A percentile compares a stretch with the other conserved stretches of the same genome.
These are phyloP conservation scores for Zasmidium cellare DNA, from an alignment of 2,329 filamentous ascomycete genomes.

Conservation along the genomic window DNA sequence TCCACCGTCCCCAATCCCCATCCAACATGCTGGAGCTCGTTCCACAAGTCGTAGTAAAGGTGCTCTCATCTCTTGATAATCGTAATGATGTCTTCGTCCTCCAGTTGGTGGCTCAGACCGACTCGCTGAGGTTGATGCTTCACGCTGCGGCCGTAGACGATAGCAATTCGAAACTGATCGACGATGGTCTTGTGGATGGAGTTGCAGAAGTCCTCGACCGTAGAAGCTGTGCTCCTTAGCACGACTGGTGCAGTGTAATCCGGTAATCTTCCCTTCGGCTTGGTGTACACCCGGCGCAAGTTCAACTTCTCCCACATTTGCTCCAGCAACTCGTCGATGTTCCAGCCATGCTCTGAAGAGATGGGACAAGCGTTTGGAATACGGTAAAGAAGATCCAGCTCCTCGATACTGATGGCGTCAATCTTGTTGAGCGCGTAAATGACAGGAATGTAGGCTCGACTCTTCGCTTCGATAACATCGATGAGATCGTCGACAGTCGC, in stretches of 20 bases:
- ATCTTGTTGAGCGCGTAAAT: constrained; percentile 99
- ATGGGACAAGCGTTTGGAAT: constrained; percentile 97
- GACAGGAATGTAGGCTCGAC: constrained; percentile 95
- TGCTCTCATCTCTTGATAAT: constrained; percentile 34
- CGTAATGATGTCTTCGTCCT: constrained; percentile 85
- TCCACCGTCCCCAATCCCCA: too few relatives aligned
- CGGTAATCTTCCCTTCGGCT: constrained; percentile 91
- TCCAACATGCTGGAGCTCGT: neutral
- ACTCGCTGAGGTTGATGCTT: constrained; percentile 98
- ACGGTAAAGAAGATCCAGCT: constrained; percentile 91
- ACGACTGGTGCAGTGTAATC: constrained; percentile 93
- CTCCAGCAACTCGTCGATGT: constrained; percentile 94
- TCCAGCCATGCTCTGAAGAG: constrained; percentile 94
- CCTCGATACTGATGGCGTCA: constrained; percentile 95
- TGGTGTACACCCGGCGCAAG: constrained; percentile 91
- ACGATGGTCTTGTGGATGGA: constrained; percentile 94
- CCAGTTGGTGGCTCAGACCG: constrained; percentile 84
- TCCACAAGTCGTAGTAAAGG: neutral
- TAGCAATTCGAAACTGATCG: constrained; percentile 90
- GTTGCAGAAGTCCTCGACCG: constrained; percentile 97
- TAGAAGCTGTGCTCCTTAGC: constrained; percentile 76
- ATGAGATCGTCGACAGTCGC: constrained; percentile 97
- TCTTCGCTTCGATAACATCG: constrained; percentile 91
- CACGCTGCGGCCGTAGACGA: constrained; percentile 96
- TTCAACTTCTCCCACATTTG: constrained; percentile 98